Conservation (phyloP, 352 stramenopile species). For the Globisporangium cederbergense region DNA sequence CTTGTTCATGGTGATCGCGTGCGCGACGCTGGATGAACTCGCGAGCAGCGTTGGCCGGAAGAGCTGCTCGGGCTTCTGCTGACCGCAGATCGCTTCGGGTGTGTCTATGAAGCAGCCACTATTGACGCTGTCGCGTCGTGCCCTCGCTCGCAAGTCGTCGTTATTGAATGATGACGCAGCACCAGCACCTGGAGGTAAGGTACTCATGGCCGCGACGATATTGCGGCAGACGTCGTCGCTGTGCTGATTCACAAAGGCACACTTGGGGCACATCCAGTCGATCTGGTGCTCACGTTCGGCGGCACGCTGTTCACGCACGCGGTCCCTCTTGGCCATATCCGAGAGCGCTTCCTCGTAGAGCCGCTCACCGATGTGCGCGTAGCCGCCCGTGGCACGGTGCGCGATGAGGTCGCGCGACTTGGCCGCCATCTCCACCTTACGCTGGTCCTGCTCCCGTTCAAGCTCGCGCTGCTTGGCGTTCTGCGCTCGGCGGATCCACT, state of each 20-base stretch:
- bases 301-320: slow-evolving; percentile 37
- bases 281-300: slow-evolving; percentile 43
- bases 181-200: neutral
- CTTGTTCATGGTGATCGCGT: slow-evolving; percentile 39
- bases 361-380: slow-evolving; percentile 63
- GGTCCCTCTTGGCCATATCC: slow-evolving; percentile 63
- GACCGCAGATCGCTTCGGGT: slow-evolving; percentile 44
- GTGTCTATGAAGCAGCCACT: slow-evolving; percentile 18
- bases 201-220: slow-evolving; percentile 20
- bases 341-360: slow-evolving; percentile 69
- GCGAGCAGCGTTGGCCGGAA: slow-evolving; percentile 69
- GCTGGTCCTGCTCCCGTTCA: slow-evolving; percentile 37
- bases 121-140: slow-evolving; percentile 19
- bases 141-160: neutral
- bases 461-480: slow-evolving; percentile 63
- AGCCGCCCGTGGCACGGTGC: slow-evolving; percentile 45
- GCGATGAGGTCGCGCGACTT: slow-evolving; percentile 63
- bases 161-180: neutral
- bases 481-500: slow-evolving; percentile 70
- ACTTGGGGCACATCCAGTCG: slow-evolving; percentile 82
- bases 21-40: slow-evolving; percentile 18
- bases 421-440: slow-evolving; percentile 49
- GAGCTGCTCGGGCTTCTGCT: slow-evolving; percentile 51
- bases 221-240: slow-evolving; percentile 61
- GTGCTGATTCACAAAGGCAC: slow-evolving; percentile 58